Percentiles rank a stretch among this genome's conserved stretches.
phyloP scores from a whole-genome alignment of 139 green algal species.

The Coelastrella sp. region DNA sequence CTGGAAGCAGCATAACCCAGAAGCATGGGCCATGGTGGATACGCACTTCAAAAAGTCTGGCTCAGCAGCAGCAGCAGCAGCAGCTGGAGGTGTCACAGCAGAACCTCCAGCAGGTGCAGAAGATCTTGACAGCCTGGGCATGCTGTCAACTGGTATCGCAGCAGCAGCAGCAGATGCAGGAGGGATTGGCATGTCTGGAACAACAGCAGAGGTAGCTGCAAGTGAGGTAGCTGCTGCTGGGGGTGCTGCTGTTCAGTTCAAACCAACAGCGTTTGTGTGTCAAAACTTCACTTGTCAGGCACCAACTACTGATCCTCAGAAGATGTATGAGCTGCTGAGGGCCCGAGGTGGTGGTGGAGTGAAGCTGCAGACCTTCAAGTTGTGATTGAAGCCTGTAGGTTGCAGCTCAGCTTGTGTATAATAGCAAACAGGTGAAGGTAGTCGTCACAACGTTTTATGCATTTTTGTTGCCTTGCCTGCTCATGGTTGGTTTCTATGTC shows the following conservation, averaged over 20 bases:
- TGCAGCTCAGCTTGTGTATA: neutral
- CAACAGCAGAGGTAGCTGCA: neutral
- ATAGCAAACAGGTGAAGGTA: no score
- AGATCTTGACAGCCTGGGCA: neutral
- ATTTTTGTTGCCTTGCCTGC: no score
- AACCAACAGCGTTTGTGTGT: slow-evolving; percentile 55
- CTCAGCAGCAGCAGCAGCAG: neutral
- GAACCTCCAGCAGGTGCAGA: neutral
- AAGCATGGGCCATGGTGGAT: slow-evolving; percentile 72
- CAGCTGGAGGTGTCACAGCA: neutral
- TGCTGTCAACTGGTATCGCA: no score
- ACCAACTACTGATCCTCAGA: slow-evolving; percentile 62
- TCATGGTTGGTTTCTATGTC: no score
- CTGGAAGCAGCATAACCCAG: slow-evolving; percentile 77
- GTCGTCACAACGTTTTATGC: no score
- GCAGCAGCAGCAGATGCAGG: neutral
- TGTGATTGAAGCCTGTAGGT: neutral
- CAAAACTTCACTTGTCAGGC: slow-evolving; percentile 86
- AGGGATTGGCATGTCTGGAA: neutral
- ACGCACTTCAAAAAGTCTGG: slow-evolving; percentile 38
- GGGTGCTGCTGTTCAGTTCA: neutral
- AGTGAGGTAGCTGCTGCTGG: slow-evolving; percentile 27
- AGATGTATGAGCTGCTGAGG: slow-evolving; percentile 59
- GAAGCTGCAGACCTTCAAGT: slow-evolving; percentile 22
- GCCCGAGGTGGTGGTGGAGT: neutral